These are phyloP conservation scores for Alternaria brassicicola DNA, from an alignment of 2,329 filamentous ascomycete genomes.

Conservation along the genomic window DNA sequence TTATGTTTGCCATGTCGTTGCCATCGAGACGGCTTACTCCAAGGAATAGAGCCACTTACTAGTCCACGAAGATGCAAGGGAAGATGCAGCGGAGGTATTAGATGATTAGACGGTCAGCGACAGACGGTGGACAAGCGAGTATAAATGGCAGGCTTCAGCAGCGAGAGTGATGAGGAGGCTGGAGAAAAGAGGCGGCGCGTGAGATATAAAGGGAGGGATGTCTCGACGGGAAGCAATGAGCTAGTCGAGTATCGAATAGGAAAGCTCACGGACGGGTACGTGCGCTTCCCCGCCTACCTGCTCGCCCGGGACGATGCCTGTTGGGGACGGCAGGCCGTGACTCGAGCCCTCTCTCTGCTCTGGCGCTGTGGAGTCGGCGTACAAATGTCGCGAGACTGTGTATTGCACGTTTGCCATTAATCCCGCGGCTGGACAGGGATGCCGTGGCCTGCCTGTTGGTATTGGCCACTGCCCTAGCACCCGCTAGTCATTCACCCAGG, in stretches of 20 bases:
- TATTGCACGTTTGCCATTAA: not conserved
- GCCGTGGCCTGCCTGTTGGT: not conserved
- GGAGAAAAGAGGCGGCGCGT: slow-evolving; percentile 14
- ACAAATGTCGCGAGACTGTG: not conserved
- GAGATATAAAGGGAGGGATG: slow-evolving; percentile 40
- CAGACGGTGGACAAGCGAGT: slow-evolving; percentile 19
- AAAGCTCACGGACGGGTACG: slow-evolving; percentile 18
- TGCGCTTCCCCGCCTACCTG: slow-evolving; percentile 6
- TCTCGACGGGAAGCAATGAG: slow-evolving; percentile 22
- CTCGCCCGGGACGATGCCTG: slow-evolving; percentile 7
- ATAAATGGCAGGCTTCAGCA: slow-evolving; percentile 21
- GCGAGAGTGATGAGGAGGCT: slow-evolving; percentile 37
- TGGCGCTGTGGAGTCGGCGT: slow-evolving; percentile 14
- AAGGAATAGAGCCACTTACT: slow-evolving; percentile 24
- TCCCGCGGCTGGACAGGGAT: slow-evolving; percentile 8
- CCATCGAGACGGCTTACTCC: not conserved
- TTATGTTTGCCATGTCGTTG: not conserved
- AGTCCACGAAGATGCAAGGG: not conserved
- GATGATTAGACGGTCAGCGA: slow-evolving; percentile 28
- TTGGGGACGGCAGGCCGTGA: slow-evolving; percentile 3
- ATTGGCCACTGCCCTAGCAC: not conserved
- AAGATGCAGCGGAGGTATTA: slow-evolving; percentile 21
- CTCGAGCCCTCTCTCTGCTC: slow-evolving; percentile 4
- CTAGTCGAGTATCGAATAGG: slow-evolving; percentile 24
- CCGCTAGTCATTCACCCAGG: slow-evolving; percentile 9